Evolutionary conservation across 306 rosid genomes (phyloP).

Genomic region (Mimosa bimucronata): DNA sequence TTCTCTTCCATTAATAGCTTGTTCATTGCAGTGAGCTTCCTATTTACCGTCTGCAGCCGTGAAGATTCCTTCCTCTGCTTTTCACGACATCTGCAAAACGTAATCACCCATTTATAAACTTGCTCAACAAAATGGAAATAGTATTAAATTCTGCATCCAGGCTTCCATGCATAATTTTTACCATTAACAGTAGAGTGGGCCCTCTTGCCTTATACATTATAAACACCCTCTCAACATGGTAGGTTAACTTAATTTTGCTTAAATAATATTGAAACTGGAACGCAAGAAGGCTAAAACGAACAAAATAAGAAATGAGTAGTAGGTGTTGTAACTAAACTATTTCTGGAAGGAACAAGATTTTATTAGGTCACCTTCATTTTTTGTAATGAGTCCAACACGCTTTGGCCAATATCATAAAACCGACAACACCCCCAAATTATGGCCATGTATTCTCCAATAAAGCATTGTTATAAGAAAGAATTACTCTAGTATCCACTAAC

Average conservation of each 20-base stretch:
- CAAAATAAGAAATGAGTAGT: not conserved
- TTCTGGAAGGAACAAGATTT: not conserved
- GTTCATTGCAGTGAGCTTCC: slow-evolving; percentile 89
- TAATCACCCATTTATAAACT: not conserved
- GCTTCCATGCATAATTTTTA: not conserved
- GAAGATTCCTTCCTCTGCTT: slow-evolving; percentile 98
- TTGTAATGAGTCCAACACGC: not conserved
- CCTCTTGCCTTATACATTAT: not conserved
- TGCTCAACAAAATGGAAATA: not conserved
- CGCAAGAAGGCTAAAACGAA: not conserved
- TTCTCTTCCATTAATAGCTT: slow-evolving; percentile 95
- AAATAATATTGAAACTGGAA: not conserved
- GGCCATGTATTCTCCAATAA: not conserved
- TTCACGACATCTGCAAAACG: slow-evolving; percentile 77
- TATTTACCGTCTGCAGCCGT: slow-evolving; percentile 86
- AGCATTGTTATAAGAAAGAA: not conserved
- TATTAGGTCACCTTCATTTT: not conserved
- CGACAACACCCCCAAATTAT: not conserved
- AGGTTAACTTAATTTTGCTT: too few relatives aligned
- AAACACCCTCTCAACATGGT: not conserved
- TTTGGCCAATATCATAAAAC: not conserved
- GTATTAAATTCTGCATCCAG: not conserved
- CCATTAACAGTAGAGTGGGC: not conserved
- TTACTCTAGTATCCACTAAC: not conserved
- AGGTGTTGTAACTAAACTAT: not conserved